Percentiles rank a stretch among this genome's conserved stretches.
Evolutionary conservation across 2,329 filamentous ascomycete species (phyloP).

Genomic region (Didymella sp.): DNA sequence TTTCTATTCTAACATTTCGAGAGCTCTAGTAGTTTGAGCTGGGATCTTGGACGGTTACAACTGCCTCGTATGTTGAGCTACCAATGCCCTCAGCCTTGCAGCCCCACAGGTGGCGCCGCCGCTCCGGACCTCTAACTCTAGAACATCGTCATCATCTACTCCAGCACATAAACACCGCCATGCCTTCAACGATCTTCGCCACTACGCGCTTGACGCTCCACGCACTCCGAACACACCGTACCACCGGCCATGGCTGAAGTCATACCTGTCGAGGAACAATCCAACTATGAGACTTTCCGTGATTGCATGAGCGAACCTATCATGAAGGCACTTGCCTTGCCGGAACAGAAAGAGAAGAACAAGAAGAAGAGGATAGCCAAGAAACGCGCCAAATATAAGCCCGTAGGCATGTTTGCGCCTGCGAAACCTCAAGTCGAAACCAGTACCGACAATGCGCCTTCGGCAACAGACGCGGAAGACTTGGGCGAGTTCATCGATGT

Average conservation of each 20-base stretch:
- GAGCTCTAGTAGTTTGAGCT: too few relatives aligned
- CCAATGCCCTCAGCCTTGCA: conserved; percentile 23
- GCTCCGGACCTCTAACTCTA: conserved; percentile 25
- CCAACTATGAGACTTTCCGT: conserved; percentile 72
- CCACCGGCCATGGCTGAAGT: conserved; percentile 35
- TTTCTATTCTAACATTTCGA: too few relatives aligned
- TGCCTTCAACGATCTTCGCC: conserved; percentile 16
- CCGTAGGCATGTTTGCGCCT: conserved; percentile 15
- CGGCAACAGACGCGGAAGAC: conserved; percentile 64
- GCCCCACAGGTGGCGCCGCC: conserved; percentile 25
- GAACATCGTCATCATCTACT: conserved; percentile 30
- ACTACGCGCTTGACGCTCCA: conserved; percentile 6
- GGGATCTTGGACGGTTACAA: not conserved
- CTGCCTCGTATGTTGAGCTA: conserved; percentile 12
- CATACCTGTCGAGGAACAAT: conserved; percentile 48
- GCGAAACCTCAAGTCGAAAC: conserved; percentile 7
- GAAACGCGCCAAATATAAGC: conserved; percentile 43
- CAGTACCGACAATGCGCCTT: conserved; percentile 2
- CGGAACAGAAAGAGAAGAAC: conserved; percentile 52
- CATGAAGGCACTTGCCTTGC: conserved; percentile 64
- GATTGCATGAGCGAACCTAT: conserved; percentile 76
- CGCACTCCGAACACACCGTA: not conserved
- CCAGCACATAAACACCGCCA: conserved; percentile 25
- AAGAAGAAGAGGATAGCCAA: conserved; percentile 53
- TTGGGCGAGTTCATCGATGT: conserved; percentile 80